Percentiles rank a stretch among this genome's conserved stretches.
Evolutionary conservation across 768 basidiomycete species (phyloP).

Genomic region (Cytidiella melzeri): DNA sequence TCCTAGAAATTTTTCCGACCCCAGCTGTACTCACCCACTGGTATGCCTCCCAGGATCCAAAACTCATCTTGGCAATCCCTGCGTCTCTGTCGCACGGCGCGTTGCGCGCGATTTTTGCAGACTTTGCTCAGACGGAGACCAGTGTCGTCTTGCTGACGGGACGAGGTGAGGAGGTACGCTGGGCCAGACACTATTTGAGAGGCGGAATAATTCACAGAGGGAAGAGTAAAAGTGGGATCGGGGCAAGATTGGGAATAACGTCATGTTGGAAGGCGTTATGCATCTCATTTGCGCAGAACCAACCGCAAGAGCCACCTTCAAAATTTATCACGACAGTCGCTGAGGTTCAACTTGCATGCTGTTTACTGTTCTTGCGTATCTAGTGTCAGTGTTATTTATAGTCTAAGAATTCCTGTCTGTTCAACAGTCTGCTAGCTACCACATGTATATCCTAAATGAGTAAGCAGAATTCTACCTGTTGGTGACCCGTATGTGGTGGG

Average conservation of each 20-base stretch:
- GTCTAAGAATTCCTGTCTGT: too few relatives aligned
- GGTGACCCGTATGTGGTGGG: too few relatives aligned
- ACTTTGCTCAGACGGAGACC: conserved; percentile 76
- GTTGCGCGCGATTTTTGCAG: conserved; percentile 77
- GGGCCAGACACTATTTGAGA: conserved; percentile 69
- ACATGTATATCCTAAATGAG: too few relatives aligned
- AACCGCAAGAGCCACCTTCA: conserved; percentile 78
- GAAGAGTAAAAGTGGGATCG: conserved; percentile 81
- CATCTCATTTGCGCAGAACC: conserved; percentile 54
- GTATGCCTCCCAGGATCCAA: conserved; percentile 84
- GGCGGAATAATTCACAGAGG: conserved; percentile 82
- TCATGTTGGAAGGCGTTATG: conserved; percentile 73
- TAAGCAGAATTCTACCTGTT: too few relatives aligned
- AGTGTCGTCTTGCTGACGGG: conserved; percentile 86
- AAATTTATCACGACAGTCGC: conserved; percentile 78
- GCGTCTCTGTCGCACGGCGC: conserved; percentile 90
- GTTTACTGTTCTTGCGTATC: conserved; percentile 78
- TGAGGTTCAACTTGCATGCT: conserved; percentile 78
- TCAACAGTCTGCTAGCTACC: too few relatives aligned
- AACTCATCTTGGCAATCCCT: conserved; percentile 90
- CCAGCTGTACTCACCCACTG: conserved; percentile 74
- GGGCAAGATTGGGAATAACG: conserved; percentile 80
- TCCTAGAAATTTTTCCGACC: conserved; percentile 87
- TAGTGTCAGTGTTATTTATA: too few relatives aligned
- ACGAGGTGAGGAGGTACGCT: conserved; percentile 75